Evolutionary conservation across 23 red algal species (phyloP).

Genomic region (Gracilaria gracilis): DNA sequence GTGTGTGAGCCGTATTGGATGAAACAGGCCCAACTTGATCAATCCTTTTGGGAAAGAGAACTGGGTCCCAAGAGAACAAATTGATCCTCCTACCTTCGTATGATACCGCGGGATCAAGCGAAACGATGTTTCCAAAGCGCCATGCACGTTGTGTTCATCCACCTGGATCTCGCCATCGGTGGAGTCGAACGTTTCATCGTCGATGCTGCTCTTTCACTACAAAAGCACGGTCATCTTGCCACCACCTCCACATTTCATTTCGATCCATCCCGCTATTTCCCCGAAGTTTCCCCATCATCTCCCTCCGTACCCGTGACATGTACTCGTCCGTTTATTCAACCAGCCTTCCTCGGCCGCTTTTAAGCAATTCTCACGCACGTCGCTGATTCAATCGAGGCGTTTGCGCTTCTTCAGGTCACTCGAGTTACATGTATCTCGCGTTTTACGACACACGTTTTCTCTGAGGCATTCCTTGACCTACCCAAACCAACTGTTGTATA

Average conservation of each 20-base stretch:
- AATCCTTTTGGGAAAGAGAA: too few relatives aligned
- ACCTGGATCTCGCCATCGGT: constrained; percentile 95
- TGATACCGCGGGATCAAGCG: too few relatives aligned
- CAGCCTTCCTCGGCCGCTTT: constrained; percentile 59
- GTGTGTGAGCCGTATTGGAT: too few relatives aligned
- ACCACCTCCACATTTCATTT: constrained; percentile 74
- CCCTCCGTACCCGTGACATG: constrained; percentile 19
- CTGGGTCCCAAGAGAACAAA: too few relatives aligned
- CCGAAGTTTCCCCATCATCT: constrained; percentile 51
- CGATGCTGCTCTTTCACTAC: constrained; percentile 84
- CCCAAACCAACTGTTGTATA: constrained; percentile 75
- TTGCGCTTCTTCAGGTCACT: constrained; percentile 60
- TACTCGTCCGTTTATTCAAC: constrained; percentile 33
- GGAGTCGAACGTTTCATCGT: constrained; percentile 95
- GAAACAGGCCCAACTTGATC: too few relatives aligned
- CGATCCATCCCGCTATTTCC: constrained; percentile 83
- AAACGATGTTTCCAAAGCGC: too few relatives aligned
- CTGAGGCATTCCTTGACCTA: constrained; percentile 56
- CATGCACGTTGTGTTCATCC: constrained; percentile 92
- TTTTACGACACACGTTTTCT: constrained; percentile 77
- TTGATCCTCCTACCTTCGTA: too few relatives aligned
- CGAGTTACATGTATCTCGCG: constrained; percentile 77
- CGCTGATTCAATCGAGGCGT: constrained; percentile 73
- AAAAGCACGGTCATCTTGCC: constrained; percentile 56
- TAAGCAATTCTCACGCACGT: constrained; percentile 70